Evolutionary conservation across 768 basidiomycete species (phyloP).

Genomic region (Phanerochaete carnosa): DNA sequence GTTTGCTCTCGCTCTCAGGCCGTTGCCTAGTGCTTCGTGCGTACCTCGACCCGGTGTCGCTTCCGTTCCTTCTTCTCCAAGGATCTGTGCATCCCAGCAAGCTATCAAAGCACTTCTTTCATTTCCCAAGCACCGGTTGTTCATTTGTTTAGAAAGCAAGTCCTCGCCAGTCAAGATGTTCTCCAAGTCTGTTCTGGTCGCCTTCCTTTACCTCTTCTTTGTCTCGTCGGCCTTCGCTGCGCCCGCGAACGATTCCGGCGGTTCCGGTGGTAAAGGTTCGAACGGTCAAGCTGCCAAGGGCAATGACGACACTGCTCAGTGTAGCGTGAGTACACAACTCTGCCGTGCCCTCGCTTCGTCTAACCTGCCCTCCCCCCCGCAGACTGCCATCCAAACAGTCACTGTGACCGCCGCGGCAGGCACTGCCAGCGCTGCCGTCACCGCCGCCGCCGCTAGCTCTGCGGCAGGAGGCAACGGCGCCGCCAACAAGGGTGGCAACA

Average conservation of each 20-base stretch:
- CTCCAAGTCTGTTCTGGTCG: constrained; percentile 35
- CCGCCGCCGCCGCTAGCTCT: constrained; percentile 17
- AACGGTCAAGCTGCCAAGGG: neutral
- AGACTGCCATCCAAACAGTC: constrained; percentile 27
- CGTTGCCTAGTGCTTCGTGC: constrained; percentile 44
- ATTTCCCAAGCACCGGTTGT: constrained; percentile 21
- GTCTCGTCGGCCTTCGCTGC: constrained; percentile 33
- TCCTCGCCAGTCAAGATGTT: constrained; percentile 35
- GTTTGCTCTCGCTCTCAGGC: constrained; percentile 25
- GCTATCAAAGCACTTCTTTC: constrained; percentile 31
- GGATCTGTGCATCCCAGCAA: constrained; percentile 18
- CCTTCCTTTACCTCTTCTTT: constrained; percentile 38
- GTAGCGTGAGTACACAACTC: constrained; percentile 4
- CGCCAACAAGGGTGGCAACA: constrained; percentile 19
- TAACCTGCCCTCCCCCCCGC: constrained; percentile 11
- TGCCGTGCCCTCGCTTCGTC: constrained; percentile 10
- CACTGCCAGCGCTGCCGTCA: constrained; percentile 12
- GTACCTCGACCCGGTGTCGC: constrained; percentile 55
- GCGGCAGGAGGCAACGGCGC: constrained; percentile 7
- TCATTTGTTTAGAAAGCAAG: constrained; percentile 15
- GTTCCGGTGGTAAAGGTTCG: neutral
- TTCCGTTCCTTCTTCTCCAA: constrained; percentile 32
- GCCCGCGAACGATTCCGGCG: constrained; percentile 22
- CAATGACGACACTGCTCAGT: constrained; percentile 1
- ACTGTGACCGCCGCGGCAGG: constrained; percentile 33